Percentiles rank a stretch among this genome's conserved stretches.
phyloP scores from a whole-genome alignment of 768 basidiomycete species.

The Russula ochroleuca region DNA sequence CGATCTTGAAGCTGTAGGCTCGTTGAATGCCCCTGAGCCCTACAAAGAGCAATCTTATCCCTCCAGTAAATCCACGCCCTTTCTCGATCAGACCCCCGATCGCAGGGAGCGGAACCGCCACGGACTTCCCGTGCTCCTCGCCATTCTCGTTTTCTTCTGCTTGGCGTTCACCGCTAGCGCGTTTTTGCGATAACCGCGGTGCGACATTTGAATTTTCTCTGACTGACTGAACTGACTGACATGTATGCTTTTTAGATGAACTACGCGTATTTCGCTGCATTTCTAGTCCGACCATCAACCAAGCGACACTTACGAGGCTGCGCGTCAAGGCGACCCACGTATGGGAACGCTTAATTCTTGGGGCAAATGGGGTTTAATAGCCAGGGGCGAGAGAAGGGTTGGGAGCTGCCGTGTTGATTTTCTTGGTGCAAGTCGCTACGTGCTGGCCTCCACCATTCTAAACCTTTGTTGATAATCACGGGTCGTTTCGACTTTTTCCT shows the following conservation, averaged over 20 bases:
- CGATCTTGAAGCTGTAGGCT: constrained; percentile 11
- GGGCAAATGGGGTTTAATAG: constrained; percentile 1
- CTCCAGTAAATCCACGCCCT: neutral
- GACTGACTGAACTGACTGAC: too few relatives aligned
- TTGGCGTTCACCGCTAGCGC: constrained; percentile 14
- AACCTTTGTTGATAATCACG: neutral
- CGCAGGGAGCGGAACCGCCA: neutral
- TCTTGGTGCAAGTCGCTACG: neutral
- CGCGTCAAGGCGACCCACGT: neutral
- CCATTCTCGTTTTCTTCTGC: constrained; percentile 1
- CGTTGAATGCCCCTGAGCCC: neutral
- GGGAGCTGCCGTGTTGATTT: neutral
- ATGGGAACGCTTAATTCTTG: constrained; percentile 3
- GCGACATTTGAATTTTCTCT: neutral
- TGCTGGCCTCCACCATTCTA: neutral
- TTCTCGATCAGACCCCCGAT: neutral
- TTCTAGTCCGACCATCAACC: neutral
- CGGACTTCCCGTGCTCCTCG: neutral
- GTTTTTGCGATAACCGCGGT: neutral
- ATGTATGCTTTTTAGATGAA: neutral
- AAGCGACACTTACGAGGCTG: neutral
- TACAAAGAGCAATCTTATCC: neutral
- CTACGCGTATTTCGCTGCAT: constrained; percentile 2
- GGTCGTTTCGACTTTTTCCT: neutral
- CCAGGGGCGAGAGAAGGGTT: neutral